These are phyloP conservation scores for Suillus placidus DNA, from an alignment of 768 basidiomycete genomes.

Conservation along the genomic window DNA sequence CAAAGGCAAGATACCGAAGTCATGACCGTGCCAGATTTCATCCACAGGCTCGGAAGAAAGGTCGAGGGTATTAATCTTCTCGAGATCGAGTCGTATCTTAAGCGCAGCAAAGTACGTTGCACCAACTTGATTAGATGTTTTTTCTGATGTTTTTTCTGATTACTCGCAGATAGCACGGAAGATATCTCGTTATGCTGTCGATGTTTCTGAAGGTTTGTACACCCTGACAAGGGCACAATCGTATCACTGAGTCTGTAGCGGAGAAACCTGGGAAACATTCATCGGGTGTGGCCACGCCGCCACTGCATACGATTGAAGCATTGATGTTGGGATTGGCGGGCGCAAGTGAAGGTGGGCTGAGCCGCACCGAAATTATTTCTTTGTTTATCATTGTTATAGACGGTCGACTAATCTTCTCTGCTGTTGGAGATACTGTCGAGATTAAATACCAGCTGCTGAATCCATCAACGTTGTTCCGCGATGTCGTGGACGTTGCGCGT, in stretches of 20 bases:
- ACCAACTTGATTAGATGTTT: not conserved
- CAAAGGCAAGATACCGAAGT: conserved; percentile 49
- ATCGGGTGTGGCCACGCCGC: conserved; percentile 57
- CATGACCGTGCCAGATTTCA: conserved; percentile 67
- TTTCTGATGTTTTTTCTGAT: no score
- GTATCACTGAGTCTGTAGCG: conserved; percentile 15
- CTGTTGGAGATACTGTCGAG: conserved; percentile 50
- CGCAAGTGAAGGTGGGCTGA: conserved; percentile 63
- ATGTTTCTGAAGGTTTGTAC: conserved; percentile 40
- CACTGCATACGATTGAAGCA: conserved; percentile 78
- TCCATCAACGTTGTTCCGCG: conserved; percentile 82
- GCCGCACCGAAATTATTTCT: not conserved
- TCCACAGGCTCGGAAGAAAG: conserved; percentile 65
- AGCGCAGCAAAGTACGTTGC: conserved; percentile 70
- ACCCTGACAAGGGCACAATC: not conserved
- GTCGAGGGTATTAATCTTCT: conserved; percentile 79
- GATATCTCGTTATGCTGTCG: conserved; percentile 84
- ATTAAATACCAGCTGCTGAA: conserved; percentile 93
- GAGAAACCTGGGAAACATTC: conserved; percentile 9
- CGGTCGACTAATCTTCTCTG: conserved; percentile 70
- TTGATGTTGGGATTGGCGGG: conserved; percentile 80
- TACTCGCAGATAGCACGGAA: conserved; percentile 64
- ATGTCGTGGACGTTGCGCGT: conserved; percentile 80
- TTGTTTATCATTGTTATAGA: conserved; percentile 44
- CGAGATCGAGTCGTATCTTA: conserved; percentile 81